Base-by-base conservation (phyloP, 2,329 filamentous ascomycete species). In the Periconia sp. region DNA sequence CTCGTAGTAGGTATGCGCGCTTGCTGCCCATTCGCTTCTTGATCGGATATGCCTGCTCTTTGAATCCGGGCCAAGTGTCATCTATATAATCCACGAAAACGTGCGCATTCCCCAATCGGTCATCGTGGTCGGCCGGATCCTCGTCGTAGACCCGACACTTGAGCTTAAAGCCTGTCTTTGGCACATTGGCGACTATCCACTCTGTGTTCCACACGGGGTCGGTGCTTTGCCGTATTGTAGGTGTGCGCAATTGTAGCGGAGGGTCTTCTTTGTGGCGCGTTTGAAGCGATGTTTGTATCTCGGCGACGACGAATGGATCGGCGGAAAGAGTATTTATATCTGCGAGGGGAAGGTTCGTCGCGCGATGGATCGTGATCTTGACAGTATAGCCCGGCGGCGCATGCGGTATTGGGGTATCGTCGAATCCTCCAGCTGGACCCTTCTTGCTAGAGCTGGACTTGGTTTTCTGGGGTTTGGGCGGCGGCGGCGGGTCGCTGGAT, bases 111-210 rank as follows among this genome's bases (percentile, higher is more conserved):
- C 92, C 92, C 15, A 97, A 78, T 18, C 89, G 81, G 70, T 97
- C 92, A 63, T 97, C 88, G 53, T 87, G 83, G 65, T 96, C 89
- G 1, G 86, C 83, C 23, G 85, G 84, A 70, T 97, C 92, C 68
- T 97, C 92, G 61, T 97, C 92, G 70, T 92, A 95, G 13, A 97
- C 72, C 39, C 89, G 82, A 48, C 89, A 90, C 66, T 96, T 96
- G 56, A 97, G 78, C 43, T 79, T 81, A 72, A 96, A 95, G 4
- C 92, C 92, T 0, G 81, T 83, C 0, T 85, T 76, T 0, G 92
- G 92, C 2, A 96, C 80, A 56, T 96, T 95, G 48, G 89, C 89
- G 17, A 97, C 86, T 16, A 90, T 79, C 92, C 92, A 97, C 47
- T 89, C 81, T 25, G 86, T 83, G 34, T 95, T 80, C 92, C 92